Percentiles rank a stretch among this genome's conserved stretches.
These are phyloP conservation scores for Alternaria sp. DNA, from an alignment of 2,329 filamentous ascomycete genomes.

Conservation along the genomic window DNA sequence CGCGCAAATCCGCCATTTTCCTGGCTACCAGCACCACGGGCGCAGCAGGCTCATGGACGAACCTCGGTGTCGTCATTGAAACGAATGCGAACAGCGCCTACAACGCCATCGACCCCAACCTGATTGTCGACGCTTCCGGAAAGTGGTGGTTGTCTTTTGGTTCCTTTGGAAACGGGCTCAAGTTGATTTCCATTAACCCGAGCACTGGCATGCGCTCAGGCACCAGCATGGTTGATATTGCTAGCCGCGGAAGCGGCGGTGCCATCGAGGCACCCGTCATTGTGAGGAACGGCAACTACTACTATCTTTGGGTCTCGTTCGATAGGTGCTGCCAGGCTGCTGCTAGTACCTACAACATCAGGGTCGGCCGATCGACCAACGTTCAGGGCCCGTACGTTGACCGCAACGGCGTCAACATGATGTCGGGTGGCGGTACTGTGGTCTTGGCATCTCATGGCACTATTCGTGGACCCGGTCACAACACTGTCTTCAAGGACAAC, in stretches of 20 bases:
- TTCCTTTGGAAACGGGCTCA: neutral
- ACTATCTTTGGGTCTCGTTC: neutral
- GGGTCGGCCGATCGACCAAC: neutral
- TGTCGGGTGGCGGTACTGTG: neutral
- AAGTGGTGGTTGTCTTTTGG: neutral
- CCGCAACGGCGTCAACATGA: neutral
- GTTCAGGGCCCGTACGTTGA: neutral
- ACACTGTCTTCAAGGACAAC: neutral
- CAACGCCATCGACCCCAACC: neutral
- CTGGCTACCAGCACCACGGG: neutral
- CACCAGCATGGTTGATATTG: neutral
- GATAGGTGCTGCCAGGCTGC: neutral
- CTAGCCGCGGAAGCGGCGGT: neutral
- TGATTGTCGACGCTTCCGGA: neutral
- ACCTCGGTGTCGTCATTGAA: neutral
- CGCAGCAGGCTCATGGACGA: neutral
- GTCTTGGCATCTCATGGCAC: neutral
- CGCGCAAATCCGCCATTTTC: neutral
- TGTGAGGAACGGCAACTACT: neutral
- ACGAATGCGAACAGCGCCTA: neutral
- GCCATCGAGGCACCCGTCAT: neutral
- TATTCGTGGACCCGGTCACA: neutral
- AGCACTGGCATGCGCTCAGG: neutral
- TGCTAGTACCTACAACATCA: neutral
- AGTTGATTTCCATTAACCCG: neutral